Evolutionary conservation across 2,329 filamentous ascomycete genomes (phyloP), one percentile per base, ranked within the genome.

Genomic region (Apiospora kogelbergensis): DNA sequence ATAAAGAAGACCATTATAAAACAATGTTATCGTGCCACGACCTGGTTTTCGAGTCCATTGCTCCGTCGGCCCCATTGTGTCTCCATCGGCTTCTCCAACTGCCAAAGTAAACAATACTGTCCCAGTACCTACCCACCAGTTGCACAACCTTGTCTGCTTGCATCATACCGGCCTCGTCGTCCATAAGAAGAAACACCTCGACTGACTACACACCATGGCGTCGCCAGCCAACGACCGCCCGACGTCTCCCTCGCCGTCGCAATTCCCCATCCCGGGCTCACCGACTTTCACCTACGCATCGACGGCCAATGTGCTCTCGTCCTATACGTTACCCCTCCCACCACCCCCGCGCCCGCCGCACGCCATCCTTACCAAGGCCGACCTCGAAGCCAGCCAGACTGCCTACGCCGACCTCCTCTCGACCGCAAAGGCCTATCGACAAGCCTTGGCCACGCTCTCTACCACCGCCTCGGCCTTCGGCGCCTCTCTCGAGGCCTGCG

Each of bases 231-330:
- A 65, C n/a, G 53, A 60, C 30, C 63, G 63, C n/a, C 37, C 63
- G n/a, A 26, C 63, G 37, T 65, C 63, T 44, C 63, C 63, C 44
- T 86, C 86, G 33, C 87, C 87, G 42, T 82, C 85, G 42, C 83
- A 86, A 72, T 81, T 89, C 0, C 88, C 88, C 22, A 82, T 90
- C n/a, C 89, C 89, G 6, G 80, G 80, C n/a, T 90, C 88, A 22
- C 89, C 89, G 46, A 86, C 88, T 30, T 90, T 87, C 77, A 90
- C 89, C 17, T 84, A 89, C 77, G 87, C 89, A 69, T 90, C 88
- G 48, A 91, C 88, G 42, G 30, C 53, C 9, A 88, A 89, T 74
- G 88, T 86, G 6, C 78, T 89, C 57, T 88, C 88, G 7, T 80
- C 85, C 40, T 89, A 86, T 79, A 86, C 84, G 76, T 82, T 91